phyloP scores from a whole-genome alignment of 2,329 filamentous ascomycete genomes.

The Colletotrichum eleusines region DNA sequence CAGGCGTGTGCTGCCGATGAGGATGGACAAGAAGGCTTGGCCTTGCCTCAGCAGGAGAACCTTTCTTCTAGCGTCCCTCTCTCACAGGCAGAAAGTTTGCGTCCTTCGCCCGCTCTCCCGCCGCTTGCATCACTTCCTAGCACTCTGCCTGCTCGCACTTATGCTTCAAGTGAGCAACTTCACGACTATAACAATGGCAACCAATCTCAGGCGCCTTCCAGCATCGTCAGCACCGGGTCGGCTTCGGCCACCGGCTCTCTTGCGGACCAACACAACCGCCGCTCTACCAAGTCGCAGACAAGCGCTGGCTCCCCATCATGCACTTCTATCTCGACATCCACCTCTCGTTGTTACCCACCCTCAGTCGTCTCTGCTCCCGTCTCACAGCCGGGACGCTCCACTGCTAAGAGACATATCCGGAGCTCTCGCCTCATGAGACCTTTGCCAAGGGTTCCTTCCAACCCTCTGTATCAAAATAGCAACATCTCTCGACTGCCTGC shows the following conservation, averaged over 20 bases:
- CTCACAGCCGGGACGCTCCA: conserved; percentile 1
- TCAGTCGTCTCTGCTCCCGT: neutral
- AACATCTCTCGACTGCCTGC: conserved; percentile 3
- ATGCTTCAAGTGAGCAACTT: conserved; percentile 2
- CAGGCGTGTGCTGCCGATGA: conserved; percentile 7
- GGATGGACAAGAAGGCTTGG: conserved; percentile 10
- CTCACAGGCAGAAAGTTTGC: neutral
- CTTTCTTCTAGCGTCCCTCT: conserved; percentile 12
- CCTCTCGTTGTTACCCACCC: conserved; percentile 17
- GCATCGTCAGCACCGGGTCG: neutral
- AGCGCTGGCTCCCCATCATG: conserved; percentile 6
- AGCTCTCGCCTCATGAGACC: conserved; percentile 5
- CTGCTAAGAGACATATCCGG: conserved; percentile 16
- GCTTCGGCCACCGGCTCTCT: conserved; percentile 1
- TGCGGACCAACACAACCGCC: conserved; percentile 4
- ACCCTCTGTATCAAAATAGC: neutral
- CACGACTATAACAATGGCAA: neutral
- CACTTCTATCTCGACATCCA: conserved; percentile 15
- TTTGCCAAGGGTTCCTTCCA: neutral
- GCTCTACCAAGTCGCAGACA: neutral
- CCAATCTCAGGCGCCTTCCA: conserved; percentile 19
- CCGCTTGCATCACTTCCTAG: conserved; percentile 18
- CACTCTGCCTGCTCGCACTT: neutral
- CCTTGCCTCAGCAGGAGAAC: conserved; percentile 13
- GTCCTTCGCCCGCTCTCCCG: conserved; percentile 8